Percentiles rank a stretch among this genome's conserved stretches.
Conservation (phyloP, 164 flowering plant species). For the Vitis amurensis region DNA sequence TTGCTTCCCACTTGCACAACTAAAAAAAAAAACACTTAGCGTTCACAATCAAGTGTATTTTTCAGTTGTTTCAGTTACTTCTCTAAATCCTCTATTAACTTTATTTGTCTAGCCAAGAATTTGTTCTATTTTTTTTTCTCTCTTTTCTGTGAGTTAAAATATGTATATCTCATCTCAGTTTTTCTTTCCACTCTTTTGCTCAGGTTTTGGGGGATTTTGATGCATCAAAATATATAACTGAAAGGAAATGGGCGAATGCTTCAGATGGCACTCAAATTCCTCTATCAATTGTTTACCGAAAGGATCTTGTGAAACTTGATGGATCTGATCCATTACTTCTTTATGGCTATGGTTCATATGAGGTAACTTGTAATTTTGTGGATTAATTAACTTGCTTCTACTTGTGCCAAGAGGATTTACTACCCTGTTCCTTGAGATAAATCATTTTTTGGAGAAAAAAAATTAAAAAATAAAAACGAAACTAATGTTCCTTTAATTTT, state of each 20-base stretch:
- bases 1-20: not conserved
- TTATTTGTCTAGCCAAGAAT: not conserved
- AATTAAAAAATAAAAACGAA: too few species aligned
- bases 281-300: conserved; percentile 64
- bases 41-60: not conserved
- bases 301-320: conserved; percentile 75
- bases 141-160: not conserved
- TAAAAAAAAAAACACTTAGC: too few species aligned
- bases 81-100: not conserved
- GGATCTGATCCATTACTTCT: conserved; percentile 86
- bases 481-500: too few species aligned
- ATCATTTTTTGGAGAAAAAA: too few species aligned
- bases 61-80: not conserved
- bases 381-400: not conserved
- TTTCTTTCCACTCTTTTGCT: conserved; percentile 1
- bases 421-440: not conserved
- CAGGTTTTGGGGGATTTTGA: conserved; percentile 92
- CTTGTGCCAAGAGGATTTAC: not conserved
- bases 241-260: conserved; percentile 86
- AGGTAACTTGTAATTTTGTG: conserved; percentile 47
- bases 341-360: conserved; percentile 96
- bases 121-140: conserved; percentile 4
- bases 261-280: conserved; percentile 82
- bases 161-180: not conserved
- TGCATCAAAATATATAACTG: conserved; percentile 70